Conservation (phyloP, 345 rosid species). For the Linum usitatissimum region DNA sequence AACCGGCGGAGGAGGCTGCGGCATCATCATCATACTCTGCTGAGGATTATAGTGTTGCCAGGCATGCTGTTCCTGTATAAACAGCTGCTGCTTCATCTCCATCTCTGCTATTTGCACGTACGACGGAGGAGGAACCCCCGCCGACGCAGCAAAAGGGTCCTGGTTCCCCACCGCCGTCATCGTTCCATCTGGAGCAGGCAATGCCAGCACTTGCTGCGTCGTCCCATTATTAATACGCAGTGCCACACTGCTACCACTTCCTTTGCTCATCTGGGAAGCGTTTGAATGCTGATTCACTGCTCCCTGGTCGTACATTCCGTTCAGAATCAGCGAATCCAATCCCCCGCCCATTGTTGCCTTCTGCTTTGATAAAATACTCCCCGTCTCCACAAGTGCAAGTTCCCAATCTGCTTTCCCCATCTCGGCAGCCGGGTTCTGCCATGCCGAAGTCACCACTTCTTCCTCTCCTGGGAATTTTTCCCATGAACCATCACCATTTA, state of each 20-base stretch:
- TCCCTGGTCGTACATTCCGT: constrained; percentile 24
- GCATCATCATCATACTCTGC: too few relatives aligned
- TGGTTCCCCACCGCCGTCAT: constrained; percentile 14
- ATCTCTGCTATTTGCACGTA: constrained; percentile 24
- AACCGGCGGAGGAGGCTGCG: too few relatives aligned
- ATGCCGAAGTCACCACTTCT: constrained; percentile 18
- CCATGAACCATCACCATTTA: constrained; percentile 13
- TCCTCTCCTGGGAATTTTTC: constrained; percentile 15
- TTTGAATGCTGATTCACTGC: constrained; percentile 18
- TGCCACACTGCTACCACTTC: constrained; percentile 21
- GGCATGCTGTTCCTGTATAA: constrained; percentile 17
- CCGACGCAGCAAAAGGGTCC: constrained; percentile 23
- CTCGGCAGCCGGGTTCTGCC: constrained; percentile 24
- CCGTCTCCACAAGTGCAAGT: constrained; percentile 19
- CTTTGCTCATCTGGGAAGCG: constrained; percentile 9
- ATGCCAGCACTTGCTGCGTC: constrained; percentile 12
- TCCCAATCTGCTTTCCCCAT: constrained; percentile 19
- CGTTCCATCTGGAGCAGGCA: constrained; percentile 22
- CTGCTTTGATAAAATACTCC: constrained; percentile 19
- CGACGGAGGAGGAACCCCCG: constrained; percentile 22
- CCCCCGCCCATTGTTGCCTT: constrained; percentile 18
- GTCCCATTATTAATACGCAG: constrained; percentile 10
- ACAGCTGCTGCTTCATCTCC: constrained; percentile 22
- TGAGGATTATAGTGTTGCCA: constrained; percentile 16
- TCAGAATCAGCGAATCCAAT: constrained; percentile 16